phyloP scores from a whole-genome alignment of 345 rosid species.

The Eucalyptus urophylla region DNA sequence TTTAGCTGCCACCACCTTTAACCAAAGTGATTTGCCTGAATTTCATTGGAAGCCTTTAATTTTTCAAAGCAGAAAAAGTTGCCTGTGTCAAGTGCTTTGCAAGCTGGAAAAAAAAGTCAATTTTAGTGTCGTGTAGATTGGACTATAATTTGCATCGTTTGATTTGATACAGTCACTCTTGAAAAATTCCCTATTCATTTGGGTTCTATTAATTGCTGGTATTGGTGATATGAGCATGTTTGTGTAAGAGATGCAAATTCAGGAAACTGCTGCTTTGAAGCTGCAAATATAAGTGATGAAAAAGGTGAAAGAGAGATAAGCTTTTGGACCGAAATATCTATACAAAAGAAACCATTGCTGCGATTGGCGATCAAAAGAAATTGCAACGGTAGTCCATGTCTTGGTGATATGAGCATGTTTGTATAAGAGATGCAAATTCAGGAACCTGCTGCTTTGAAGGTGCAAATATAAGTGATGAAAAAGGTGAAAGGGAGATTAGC shows the following conservation, averaged over 20 bases:
- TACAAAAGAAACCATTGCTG: background rate
- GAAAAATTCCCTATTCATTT: background rate
- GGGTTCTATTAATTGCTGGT: background rate
- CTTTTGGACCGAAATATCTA: background rate
- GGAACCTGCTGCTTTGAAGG: background rate
- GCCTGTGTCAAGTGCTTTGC: background rate
- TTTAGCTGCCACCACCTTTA: background rate
- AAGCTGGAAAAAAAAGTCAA: background rate
- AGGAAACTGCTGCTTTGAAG: background rate
- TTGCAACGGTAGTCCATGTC: background rate
- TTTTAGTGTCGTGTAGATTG: background rate
- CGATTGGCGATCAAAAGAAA: background rate
- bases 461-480: background rate
- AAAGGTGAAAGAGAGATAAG: background rate
- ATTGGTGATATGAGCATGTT: background rate
- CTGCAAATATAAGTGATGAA: background rate
- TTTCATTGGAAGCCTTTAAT: background rate
- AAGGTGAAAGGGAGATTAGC: background rate
- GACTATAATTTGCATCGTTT: background rate
- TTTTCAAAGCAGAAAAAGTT: background rate
- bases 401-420: background rate
- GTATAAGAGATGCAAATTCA: background rate
- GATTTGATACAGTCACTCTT: background rate
- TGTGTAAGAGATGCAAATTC: background rate
- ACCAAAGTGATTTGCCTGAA: background rate